Percentiles rank a stretch among this genome's conserved stretches.
Conservation (phyloP, 2,329 filamentous ascomycete species). For the Cercospora sp. region DNA sequence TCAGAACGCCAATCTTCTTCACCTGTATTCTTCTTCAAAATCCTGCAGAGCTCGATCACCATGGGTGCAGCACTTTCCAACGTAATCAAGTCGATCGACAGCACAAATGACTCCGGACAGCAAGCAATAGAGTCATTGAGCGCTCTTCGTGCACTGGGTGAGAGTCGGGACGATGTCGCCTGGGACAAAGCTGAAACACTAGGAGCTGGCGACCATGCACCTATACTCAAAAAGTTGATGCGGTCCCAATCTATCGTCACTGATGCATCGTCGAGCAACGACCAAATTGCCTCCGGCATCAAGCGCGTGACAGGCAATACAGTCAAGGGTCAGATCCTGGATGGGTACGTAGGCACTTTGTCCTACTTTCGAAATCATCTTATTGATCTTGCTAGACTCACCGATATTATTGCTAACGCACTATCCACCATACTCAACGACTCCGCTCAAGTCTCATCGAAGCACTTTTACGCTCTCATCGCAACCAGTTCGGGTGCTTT, state of each 20-base stretch:
- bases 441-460: too few relatives aligned
- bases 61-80: too few relatives aligned
- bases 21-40: too few relatives aligned
- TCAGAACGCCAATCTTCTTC: too few relatives aligned
- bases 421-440: too few relatives aligned
- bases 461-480: too few relatives aligned
- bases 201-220: neutral
- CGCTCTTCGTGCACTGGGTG: neutral
- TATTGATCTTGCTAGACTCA: too few relatives aligned
- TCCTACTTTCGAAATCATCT: too few relatives aligned
- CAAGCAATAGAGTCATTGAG: neutral
- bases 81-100: neutral
- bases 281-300: neutral
- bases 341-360: neutral
- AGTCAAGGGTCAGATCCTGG: neutral
- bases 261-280: neutral
- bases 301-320: neutral
- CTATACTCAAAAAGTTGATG: neutral
- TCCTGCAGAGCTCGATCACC: too few relatives aligned
- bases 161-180: neutral
- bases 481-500: too few relatives aligned
- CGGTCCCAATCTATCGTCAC: neutral
- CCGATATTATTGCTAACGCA: too few relatives aligned
- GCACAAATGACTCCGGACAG: neutral
- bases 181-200: neutral